Conservation (phyloP, 768 basidiomycete genomes). For the Omphalotus guepiniiformis region DNA sequence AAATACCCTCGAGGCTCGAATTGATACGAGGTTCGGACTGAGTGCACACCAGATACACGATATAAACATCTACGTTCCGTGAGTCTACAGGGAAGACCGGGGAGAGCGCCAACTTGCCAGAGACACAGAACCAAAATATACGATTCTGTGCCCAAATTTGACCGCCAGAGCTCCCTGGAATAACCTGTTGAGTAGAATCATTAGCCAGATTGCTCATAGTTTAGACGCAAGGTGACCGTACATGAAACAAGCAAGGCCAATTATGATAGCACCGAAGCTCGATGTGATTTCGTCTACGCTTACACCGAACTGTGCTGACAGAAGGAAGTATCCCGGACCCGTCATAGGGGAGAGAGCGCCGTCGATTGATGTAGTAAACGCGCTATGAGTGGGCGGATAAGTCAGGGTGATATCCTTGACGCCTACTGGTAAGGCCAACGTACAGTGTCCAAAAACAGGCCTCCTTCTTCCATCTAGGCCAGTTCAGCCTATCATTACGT, state of each 20-base stretch:
- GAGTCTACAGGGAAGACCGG: neutral
- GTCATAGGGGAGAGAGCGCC: constrained; percentile 40
- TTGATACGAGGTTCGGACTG: constrained; percentile 36
- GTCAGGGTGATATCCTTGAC: too few relatives aligned
- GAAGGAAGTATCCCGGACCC: constrained; percentile 37
- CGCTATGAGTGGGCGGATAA: constrained; percentile 19
- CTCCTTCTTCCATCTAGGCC: constrained; percentile 43
- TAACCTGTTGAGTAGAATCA: constrained; percentile 24
- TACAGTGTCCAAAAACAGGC: constrained; percentile 43
- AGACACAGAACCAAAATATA: constrained; percentile 36
- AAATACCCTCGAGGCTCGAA: constrained; percentile 38
- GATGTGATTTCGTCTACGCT: constrained; percentile 40
- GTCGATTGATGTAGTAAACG: constrained; percentile 37
- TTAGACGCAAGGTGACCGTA: constrained; percentile 12
- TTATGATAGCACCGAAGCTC: constrained; percentile 36
- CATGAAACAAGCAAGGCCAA: constrained; percentile 41
- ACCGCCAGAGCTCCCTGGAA: constrained; percentile 35
- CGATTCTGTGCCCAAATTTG: constrained; percentile 43
- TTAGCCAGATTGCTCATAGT: neutral
- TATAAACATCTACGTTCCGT: constrained; percentile 33
- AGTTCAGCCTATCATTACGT: constrained; percentile 30
- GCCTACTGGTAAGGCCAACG: too few relatives aligned
- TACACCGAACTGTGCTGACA: constrained; percentile 36
- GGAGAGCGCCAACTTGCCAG: constrained; percentile 22
- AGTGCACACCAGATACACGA: constrained; percentile 42